These are phyloP conservation scores for Cyclotella choctawhatcheeana DNA, from an alignment of 108 stramenopile genomes.

Conservation along the genomic window DNA sequence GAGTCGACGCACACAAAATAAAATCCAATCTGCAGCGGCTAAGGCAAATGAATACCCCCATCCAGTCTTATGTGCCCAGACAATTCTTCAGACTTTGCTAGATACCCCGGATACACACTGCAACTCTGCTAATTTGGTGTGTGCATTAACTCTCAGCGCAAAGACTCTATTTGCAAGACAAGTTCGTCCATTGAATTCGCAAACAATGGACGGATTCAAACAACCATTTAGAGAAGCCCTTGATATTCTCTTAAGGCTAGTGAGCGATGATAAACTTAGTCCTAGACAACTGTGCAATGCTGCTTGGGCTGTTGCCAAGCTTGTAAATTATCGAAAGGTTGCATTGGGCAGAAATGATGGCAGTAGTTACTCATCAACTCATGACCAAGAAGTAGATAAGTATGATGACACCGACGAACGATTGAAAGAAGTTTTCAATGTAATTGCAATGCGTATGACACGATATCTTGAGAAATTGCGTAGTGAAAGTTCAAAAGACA, in stretches of 20 bases:
- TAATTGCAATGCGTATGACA: constrained; percentile 61
- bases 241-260: constrained; percentile 48
- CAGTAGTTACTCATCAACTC: constrained; percentile 17
- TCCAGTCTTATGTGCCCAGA: constrained; percentile 40
- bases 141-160: constrained; percentile 78
- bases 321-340: too few relatives aligned
- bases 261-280: constrained; percentile 47
- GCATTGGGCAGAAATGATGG: constrained; percentile 47
- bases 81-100: constrained; percentile 58
- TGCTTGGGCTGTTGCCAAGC: constrained; percentile 81
- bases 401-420: constrained; percentile 37
- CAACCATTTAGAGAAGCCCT: constrained; percentile 52
- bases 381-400: too few relatives aligned
- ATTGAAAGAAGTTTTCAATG: constrained; percentile 58
- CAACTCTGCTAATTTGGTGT: constrained; percentile 82
- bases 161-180: constrained; percentile 46
- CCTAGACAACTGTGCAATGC: constrained; percentile 81
- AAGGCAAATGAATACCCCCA: constrained; percentile 11
- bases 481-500: constrained; percentile 4
- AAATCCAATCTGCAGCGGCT: constrained; percentile 50
- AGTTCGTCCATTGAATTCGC: constrained; percentile 3
- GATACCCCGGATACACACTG: constrained; percentile 56
- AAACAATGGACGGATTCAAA: constrained; percentile 41
- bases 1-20: constrained; percentile 58
- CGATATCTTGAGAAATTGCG: constrained; percentile 22